Evolutionary conservation across 306 rosid species (phyloP).

Genomic region (Cucumis hystrix): DNA sequence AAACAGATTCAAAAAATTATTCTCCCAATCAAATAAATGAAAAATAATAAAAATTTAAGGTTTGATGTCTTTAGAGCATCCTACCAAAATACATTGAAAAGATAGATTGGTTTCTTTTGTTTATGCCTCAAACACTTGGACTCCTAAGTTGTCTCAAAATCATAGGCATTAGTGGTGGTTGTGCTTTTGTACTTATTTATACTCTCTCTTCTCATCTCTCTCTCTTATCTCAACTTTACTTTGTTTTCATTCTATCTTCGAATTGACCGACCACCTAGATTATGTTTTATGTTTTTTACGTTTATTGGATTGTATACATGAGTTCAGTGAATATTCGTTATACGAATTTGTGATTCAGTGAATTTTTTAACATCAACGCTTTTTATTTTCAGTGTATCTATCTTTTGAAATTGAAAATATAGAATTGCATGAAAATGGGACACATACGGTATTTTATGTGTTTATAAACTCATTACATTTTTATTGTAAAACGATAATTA

Average conservation of each 20-base stretch:
- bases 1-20: neutral
- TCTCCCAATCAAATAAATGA: neutral
- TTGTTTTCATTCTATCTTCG: neutral
- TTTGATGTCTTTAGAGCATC: conserved; percentile 6
- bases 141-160: conserved; percentile 17
- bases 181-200: neutral
- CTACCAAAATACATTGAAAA: conserved; percentile 14
- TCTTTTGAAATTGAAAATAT: too few species aligned
- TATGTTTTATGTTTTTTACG: too few species aligned
- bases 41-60: neutral
- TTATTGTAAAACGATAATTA: too few species aligned
- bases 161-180: conserved; percentile 6
- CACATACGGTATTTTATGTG: too few species aligned
- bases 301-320: too few species aligned
- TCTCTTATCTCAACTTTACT: neutral
- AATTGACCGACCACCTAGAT: too few species aligned
- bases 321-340: too few species aligned
- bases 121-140: conserved; percentile 5
- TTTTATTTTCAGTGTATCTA: too few species aligned
- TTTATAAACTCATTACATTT: too few species aligned
- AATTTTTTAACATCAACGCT: too few species aligned
- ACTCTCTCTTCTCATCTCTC: neutral
- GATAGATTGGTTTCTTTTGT: conserved; percentile 3
- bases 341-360: too few species aligned
- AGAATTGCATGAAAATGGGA: too few species aligned